These are phyloP conservation scores for Paramyrothecium sp. DNA, from an alignment of 2,329 filamentous ascomycete species.

Conservation along the genomic window DNA sequence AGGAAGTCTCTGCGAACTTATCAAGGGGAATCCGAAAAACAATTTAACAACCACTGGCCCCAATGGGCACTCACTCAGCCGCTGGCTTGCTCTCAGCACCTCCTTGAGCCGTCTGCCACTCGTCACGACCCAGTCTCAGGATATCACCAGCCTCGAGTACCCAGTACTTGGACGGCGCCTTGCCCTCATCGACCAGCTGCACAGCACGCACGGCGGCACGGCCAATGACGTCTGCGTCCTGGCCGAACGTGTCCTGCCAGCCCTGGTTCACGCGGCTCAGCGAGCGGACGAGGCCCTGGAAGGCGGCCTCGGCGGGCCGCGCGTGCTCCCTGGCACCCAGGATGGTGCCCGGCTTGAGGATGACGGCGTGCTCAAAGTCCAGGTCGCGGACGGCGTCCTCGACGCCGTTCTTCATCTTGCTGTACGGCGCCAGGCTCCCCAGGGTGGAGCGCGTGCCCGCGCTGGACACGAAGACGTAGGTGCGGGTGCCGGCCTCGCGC, in stretches of 20 bases:
- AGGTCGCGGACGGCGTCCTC: constrained; percentile 73
- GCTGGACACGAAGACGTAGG: constrained; percentile 75
- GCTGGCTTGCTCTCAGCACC: background rate
- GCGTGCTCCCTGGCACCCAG: constrained; percentile 66
- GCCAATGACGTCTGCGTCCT: constrained; percentile 73
- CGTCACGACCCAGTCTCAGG: constrained; percentile 62
- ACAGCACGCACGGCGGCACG: constrained; percentile 63
- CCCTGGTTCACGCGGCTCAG: constrained; percentile 53
- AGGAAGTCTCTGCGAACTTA: too few species aligned
- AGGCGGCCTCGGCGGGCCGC: constrained; percentile 55
- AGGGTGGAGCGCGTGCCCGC: constrained; percentile 43
- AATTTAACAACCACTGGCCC: too few species aligned
- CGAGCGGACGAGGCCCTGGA: constrained; percentile 53
- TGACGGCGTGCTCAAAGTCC: constrained; percentile 75
- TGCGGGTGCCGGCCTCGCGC: constrained; percentile 67
- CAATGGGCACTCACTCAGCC: background rate
- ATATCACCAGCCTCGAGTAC: constrained; percentile 60
- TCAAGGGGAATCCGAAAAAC: too few species aligned
- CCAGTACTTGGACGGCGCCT: constrained; percentile 61
- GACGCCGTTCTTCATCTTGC: constrained; percentile 82
- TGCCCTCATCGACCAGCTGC: constrained; percentile 55
- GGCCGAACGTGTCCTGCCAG: constrained; percentile 65
- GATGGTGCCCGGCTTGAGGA: constrained; percentile 73
- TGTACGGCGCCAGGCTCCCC: constrained; percentile 43
- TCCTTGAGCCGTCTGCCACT: constrained; percentile 39